phyloP scores from a whole-genome alignment of 2,329 filamentous ascomycete genomes.

The Metarhizium brunneum region DNA sequence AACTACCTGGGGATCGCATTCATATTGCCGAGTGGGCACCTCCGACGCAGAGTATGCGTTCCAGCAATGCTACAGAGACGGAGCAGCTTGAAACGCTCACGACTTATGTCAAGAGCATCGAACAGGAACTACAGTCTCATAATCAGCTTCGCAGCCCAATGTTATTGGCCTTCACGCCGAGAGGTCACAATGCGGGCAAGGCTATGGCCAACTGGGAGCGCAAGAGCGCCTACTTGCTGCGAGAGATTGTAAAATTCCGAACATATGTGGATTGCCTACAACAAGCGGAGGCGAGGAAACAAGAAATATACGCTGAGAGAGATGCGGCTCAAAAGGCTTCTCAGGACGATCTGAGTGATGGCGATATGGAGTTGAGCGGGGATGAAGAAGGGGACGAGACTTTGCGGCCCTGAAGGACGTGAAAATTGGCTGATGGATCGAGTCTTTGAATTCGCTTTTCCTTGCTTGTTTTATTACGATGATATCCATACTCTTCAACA shows the following conservation, averaged over 20 bases:
- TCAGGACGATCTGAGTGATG: constrained; percentile 34
- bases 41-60: constrained; percentile 82
- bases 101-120: constrained; percentile 75
- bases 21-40: constrained; percentile 82
- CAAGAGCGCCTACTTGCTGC: constrained; percentile 82
- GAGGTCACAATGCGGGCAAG: constrained; percentile 69
- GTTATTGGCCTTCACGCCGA: constrained; percentile 79
- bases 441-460: background rate
- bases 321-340: constrained; percentile 41
- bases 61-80: constrained; percentile 65
- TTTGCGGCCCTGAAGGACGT: constrained; percentile 18
- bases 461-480: constrained; percentile 1
- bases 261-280: constrained; percentile 86
- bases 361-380: constrained; percentile 24
- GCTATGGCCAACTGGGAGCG: constrained; percentile 97
- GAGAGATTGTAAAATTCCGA: constrained; percentile 93
- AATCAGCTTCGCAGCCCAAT: constrained; percentile 83
- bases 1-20: constrained; percentile 76
- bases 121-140: constrained; percentile 76
- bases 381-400: constrained; percentile 27
- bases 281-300: constrained; percentile 59
- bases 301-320: constrained; percentile 59
- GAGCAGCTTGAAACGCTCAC: constrained; percentile 71
- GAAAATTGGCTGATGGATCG: background rate
- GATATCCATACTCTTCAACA: constrained; percentile 2